Conservation (phyloP, 139 green algal genomes). For the Nannochloris sp. region DNA sequence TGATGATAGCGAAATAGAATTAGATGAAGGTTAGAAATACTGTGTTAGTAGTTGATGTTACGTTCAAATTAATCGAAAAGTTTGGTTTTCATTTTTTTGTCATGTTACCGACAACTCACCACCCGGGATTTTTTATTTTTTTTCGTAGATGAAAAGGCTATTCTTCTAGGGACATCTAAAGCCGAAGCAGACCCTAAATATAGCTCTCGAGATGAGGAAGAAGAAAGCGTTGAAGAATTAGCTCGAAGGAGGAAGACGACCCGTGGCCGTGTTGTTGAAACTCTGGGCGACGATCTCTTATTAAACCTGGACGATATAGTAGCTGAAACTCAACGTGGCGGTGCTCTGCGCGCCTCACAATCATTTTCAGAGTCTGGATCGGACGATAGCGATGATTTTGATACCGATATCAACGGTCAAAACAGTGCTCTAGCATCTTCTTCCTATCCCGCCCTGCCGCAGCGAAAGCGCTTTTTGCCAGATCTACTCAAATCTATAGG, state of each 20-base stretch:
- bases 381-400: not conserved
- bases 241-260: constrained; percentile 21
- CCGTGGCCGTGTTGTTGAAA: constrained; percentile 6
- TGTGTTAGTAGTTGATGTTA: no score
- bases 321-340: not conserved
- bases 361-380: no score
- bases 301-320: not conserved
- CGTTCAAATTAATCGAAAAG: no score
- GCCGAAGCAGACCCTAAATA: not conserved
- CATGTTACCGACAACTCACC: no score
- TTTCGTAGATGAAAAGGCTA: no score
- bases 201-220: constrained; percentile 8
- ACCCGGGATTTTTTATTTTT: no score
- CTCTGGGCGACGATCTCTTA: constrained; percentile 14
- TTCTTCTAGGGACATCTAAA: no score
- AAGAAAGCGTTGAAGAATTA: constrained; percentile 8
- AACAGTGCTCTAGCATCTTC: not conserved
- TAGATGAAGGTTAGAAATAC: no score
- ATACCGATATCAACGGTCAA: no score
- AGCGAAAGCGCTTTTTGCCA: constrained; percentile 19
- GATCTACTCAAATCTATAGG: constrained; percentile 50
- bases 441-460: constrained; percentile 8
- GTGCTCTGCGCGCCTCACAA: not conserved
- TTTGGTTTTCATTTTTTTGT: no score
- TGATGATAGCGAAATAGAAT: no score